Conservation (phyloP, 345 rosid species). For the Salix udensis region DNA sequence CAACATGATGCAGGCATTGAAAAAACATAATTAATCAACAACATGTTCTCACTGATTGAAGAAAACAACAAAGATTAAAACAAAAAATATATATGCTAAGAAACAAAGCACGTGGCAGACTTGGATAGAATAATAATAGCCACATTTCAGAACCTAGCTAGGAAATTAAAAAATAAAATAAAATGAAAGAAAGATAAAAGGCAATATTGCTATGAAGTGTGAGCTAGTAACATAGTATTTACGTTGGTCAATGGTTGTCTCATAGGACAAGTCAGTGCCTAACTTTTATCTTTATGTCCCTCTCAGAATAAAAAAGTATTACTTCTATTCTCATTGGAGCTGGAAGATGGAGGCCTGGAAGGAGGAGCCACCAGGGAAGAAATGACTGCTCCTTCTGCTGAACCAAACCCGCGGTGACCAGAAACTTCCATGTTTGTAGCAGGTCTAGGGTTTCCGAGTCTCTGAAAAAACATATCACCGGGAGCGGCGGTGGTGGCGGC, state of each 20-base stretch:
- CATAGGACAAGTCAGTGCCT: slow-evolving; percentile 29
- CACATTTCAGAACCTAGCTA: background rate
- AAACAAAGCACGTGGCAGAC: slow-evolving; percentile 6
- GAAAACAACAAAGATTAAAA: background rate
- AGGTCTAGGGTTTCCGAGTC: slow-evolving; percentile 29
- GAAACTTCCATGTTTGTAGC: slow-evolving; percentile 8
- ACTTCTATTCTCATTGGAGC: slow-evolving; percentile 36
- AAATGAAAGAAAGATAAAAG: background rate
- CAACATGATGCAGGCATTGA: background rate
- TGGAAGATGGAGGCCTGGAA: slow-evolving; percentile 13
- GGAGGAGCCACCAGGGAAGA: slow-evolving; percentile 19
- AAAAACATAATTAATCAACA: background rate
- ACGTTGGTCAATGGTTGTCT: slow-evolving; percentile 25
- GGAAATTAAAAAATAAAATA: background rate
- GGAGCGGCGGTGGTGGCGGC: background rate
- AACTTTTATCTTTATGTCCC: slow-evolving; percentile 28
- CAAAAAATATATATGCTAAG: background rate
- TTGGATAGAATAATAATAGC: background rate
- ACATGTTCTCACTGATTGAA: background rate
- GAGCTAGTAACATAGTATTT: slow-evolving; percentile 12
- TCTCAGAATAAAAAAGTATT: slow-evolving; percentile 41
- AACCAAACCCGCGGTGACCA: slow-evolving; percentile 10
- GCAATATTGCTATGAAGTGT: background rate
- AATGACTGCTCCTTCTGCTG: slow-evolving; percentile 12
- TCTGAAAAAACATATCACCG: slow-evolving; percentile 26